Conservation (phyloP, 1,139 yeast species). For the Hyphopichia khmerensis region DNA sequence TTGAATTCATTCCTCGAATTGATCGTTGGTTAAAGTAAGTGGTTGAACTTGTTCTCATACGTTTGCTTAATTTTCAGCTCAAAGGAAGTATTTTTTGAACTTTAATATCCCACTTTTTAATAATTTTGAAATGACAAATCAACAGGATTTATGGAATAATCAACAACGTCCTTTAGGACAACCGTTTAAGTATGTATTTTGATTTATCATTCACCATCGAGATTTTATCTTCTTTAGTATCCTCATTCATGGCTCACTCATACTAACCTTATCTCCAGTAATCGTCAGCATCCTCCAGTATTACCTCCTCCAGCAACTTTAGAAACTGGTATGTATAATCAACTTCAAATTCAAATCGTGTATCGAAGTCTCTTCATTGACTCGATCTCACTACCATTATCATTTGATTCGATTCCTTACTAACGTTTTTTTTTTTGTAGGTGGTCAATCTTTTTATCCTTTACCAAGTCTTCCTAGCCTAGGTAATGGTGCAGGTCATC, state of each 20-base stretch:
- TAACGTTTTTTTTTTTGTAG: conserved; percentile 14
- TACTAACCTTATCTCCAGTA: conserved; percentile 27
- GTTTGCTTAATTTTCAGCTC: too few species aligned
- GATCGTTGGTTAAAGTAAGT: too few species aligned
- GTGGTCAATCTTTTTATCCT: conserved; percentile 51
- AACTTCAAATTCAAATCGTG: too few species aligned
- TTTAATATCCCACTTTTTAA: background rate
- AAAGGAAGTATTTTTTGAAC: too few species aligned
- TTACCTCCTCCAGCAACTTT: conserved; percentile 58
- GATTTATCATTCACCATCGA: too few species aligned
- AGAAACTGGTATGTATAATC: conserved; percentile 42
- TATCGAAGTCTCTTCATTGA: too few species aligned
- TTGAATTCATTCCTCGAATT: too few species aligned
- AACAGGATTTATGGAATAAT: conserved; percentile 45
- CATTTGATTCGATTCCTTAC: conserved; percentile 5
- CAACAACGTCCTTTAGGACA: conserved; percentile 48
- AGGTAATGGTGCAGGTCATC: conserved; percentile 41
- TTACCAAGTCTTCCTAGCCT: conserved; percentile 53
- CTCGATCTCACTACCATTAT: background rate
- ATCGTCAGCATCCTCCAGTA: conserved; percentile 53
- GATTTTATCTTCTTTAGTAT: background rate
- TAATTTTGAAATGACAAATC: conserved; percentile 33
- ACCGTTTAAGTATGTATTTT: conserved; percentile 46
- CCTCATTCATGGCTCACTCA: background rate
- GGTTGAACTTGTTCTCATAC: too few species aligned